Base-by-base conservation (phyloP, 768 basidiomycete genomes). In the Boletus pseudo-olivaceus region DNA sequence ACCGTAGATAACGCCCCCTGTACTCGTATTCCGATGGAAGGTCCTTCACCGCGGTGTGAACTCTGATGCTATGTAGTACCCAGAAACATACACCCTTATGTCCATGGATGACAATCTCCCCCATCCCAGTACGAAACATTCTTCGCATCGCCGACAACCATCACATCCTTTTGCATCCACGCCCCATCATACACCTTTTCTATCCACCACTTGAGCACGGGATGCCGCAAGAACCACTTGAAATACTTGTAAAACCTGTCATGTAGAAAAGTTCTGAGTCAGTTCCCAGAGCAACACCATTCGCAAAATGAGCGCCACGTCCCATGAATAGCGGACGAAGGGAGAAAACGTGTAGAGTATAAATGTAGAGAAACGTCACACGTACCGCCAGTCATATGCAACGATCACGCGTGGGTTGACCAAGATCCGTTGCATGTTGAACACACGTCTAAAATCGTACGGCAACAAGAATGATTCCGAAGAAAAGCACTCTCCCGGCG, bases 391-490 rank as follows among this genome's bases (percentile, higher is more conserved):
- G 37, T 38, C 57, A 59, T 77, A 77, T 27, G 55, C 69, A 17
- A 64, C 71, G 51, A 75, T 60, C 27, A 75, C 76, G 38, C 70
- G 71, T 33, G 76, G 71, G 57, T 77, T 76, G 37, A 69, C 62
- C 51, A 63, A 72, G 34, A 76, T 72, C 17, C 67, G 63, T 49
- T 72, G 61, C 58, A 77, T 45, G 17, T 67, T 68, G 51, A 74
- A 75, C 55, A 71, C 39, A 5, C 76, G 71, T 47, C 76, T 66
- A n/a, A 77, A 53, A 50, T 77, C 76, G 59, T 78, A 77, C 9
- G 76, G 76, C 1, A 78, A 57, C 46, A 72, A 51, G 64, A 76
- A 78, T 1, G 66, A 73, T 59, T 77, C 76, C 4, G 72, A 75
- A 0, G 64, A 65, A 26, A 30, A 65, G 30, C 64, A 65, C n/a